These are phyloP conservation scores for Alternaria triticina DNA, from an alignment of 2,329 filamentous ascomycete species.

Conservation along the genomic window DNA sequence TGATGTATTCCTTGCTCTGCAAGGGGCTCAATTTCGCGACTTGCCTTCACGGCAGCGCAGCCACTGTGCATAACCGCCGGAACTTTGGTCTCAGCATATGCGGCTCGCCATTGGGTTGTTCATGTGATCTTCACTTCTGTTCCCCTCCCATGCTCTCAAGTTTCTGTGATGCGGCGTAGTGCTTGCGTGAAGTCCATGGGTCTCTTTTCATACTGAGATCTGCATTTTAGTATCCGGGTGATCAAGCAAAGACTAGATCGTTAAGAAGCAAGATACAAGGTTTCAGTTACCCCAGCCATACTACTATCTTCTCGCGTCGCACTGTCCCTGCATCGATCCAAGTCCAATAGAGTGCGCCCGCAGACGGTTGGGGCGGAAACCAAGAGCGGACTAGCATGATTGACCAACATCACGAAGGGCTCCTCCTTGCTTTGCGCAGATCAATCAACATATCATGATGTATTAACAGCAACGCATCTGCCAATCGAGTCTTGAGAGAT, in stretches of 20 bases:
- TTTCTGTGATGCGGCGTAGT: not conserved
- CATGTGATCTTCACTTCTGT: not conserved
- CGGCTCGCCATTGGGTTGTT: not conserved
- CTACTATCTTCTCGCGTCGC: not conserved
- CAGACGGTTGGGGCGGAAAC: not conserved
- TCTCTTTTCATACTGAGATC: not conserved
- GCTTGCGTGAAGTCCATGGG: not conserved
- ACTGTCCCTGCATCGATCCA: not conserved
- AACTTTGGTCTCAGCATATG: not conserved
- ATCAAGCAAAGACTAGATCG: not conserved
- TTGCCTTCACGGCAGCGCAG: not conserved
- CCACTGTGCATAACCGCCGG: not conserved
- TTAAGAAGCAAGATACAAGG: not conserved
- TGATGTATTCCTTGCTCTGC: not conserved
- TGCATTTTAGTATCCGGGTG: not conserved
- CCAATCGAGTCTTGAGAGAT: not conserved
- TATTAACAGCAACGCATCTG: not conserved
- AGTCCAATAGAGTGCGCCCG: not conserved
- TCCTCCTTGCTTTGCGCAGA: not conserved
- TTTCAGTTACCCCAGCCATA: not conserved
- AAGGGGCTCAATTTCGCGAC: not conserved
- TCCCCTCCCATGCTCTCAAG: not conserved
- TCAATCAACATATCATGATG: not conserved
- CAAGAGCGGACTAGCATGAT: not conserved
- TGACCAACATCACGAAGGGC: not conserved